Percentiles rank a stretch among this genome's conserved stretches.
phyloP scores from a whole-genome alignment of 441 rosid species.

The Erodium trifolium region DNA sequence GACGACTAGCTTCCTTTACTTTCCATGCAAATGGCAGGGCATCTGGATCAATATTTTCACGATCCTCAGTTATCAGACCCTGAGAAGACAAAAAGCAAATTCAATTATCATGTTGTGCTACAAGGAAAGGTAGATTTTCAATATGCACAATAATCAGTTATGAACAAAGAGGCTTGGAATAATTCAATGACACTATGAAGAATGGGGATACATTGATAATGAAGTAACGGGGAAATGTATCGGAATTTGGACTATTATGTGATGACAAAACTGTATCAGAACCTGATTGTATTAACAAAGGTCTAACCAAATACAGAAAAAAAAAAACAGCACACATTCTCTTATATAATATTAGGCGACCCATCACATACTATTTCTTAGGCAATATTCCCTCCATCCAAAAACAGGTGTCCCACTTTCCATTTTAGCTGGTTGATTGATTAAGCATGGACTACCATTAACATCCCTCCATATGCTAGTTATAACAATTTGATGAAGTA shows the following conservation, averaged over 20 bases:
- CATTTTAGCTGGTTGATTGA: too few species aligned
- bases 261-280: background rate
- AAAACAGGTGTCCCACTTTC: background rate
- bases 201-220: background rate
- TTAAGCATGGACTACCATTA: too few species aligned
- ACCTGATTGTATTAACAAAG: background rate
- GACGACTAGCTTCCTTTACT: slow-evolving; percentile 73
- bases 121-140: background rate
- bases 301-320: background rate
- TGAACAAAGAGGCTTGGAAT: background rate
- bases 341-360: background rate
- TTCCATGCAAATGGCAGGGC: slow-evolving; percentile 84
- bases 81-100: slow-evolving; percentile 26
- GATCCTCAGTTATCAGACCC: slow-evolving; percentile 93
- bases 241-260: background rate
- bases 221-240: background rate
- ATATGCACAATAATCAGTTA: background rate
- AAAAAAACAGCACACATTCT: background rate
- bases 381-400: background rate
- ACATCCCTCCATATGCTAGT: too few species aligned
- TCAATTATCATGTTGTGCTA: slow-evolving; percentile 6
- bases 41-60: slow-evolving; percentile 67
- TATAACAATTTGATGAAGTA: background rate
- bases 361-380: background rate
- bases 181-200: background rate